Base-by-base conservation (phyloP, 2,329 filamentous ascomycete genomes). In the Ceratocystis variospora region DNA sequence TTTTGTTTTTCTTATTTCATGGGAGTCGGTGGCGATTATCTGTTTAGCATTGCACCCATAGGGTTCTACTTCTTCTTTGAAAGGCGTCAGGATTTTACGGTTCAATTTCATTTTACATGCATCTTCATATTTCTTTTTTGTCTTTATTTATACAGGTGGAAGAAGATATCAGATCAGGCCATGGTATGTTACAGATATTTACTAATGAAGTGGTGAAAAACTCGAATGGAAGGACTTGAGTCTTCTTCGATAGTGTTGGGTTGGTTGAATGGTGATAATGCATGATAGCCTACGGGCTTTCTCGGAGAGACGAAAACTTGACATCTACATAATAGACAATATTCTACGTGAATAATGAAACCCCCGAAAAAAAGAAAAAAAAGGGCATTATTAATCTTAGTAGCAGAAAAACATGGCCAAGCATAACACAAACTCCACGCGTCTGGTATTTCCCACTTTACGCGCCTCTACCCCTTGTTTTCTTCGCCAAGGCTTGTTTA, bases 1-100 rank as follows among this genome's bases (percentile, higher is more conserved):
- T 63, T 41, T 66, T 45, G 55, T 59, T 55, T 66, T 68, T 68
- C 53, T 64, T 55, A 66, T 68, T 22, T 63, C 61, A 48, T 62
- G 61, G 65, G 61, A 66, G 68, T 69, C 37, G 68, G 65, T 63
- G 66, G 68, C 62, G 55, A 69, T 68, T 44, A 63, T 68, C 57
- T 63, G 66, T 67, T 66, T 66, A 66, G 64, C 63, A 68, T 68
- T 68, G 67, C 63, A 61, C 66, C 65, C 63, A 62, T 55, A 64
- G 55, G 67, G 67, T 68, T 64, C 61, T 66, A 46, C 64, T 62
- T 66, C 55, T 68, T 61, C 37, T 64, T 41, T 63, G 59, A 64
- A 61, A 63, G 67, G 67, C 67, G 64, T 66, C 67, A 63, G 67
- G 67, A 65, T 65, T 63, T 68, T 66, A 45, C 41, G 61, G 64